Evolutionary conservation across 1,139 yeast species (phyloP).

Genomic region (Suhomyces ambrosiae): DNA sequence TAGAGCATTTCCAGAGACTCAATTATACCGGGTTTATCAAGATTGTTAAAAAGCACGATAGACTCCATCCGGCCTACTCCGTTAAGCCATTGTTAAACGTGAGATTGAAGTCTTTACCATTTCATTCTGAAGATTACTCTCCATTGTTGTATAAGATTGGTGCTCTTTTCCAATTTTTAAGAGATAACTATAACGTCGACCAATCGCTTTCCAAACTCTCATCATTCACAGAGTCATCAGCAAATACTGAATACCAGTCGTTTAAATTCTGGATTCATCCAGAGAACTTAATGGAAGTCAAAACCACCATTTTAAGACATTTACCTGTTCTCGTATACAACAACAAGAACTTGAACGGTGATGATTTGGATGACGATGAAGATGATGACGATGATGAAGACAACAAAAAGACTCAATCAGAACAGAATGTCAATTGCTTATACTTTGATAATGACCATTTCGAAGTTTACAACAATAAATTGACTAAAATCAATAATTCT

Average conservation of each 20-base stretch:
- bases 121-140: constrained; percentile 92
- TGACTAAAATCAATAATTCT: constrained; percentile 68
- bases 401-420: constrained; percentile 35
- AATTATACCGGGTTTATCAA: constrained; percentile 94
- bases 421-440: constrained; percentile 82
- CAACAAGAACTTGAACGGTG: constrained; percentile 28
- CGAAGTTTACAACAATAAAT: constrained; percentile 82
- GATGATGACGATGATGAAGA: constrained; percentile 23
- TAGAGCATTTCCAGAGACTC: constrained; percentile 86
- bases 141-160: constrained; percentile 87
- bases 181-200: constrained; percentile 60
- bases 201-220: constrained; percentile 45
- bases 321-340: constrained; percentile 87
- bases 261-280: constrained; percentile 96
- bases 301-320: constrained; percentile 88
- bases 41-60: constrained; percentile 94
- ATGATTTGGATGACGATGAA: constrained; percentile 29
- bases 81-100: constrained; percentile 89
- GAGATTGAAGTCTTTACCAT: constrained; percentile 82
- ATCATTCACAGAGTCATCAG: constrained; percentile 51
- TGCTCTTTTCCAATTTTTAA: constrained; percentile 73
- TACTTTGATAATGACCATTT: constrained; percentile 86
- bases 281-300: constrained; percentile 95
- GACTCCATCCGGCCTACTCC: constrained; percentile 80
- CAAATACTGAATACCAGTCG: constrained; percentile 65